Base-by-base conservation (phyloP, 2,329 filamentous ascomycete genomes). In the Calonectria honghensis region DNA sequence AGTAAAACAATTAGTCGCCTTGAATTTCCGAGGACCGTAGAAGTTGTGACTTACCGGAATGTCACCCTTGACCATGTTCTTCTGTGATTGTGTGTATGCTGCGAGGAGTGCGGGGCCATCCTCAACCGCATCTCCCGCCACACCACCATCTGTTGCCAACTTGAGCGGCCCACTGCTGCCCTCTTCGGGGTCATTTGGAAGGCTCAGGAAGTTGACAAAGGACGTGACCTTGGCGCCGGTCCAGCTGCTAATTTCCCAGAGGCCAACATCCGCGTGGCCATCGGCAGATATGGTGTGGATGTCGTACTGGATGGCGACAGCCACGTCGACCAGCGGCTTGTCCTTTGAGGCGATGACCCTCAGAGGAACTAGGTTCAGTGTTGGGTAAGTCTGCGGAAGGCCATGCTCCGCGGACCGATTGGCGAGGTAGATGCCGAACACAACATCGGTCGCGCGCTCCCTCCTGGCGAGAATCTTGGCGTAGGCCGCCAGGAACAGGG, bases 351-450 rank as follows among this genome's bases (percentile, higher is more conserved):
- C 35, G 7, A 77, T 81, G 2, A 97, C 89, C 14, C 89, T 88
- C 0, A 98, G 84, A 0, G 96, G 95, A 2, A 98, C 89, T 5
- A 98, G 88, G 77, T 94, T 96, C 27, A 98, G 88, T 0, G 95
- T 97, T 0, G 96, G 96, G 39, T 91, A 93, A 0, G 89, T 85
- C 0, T 78, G 77, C 0, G 86, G 82, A 2, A 90, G 85, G 1
- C 92, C 82, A 4, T 88, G 85, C 4, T 89, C 85, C 11, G 89
- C 84, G 0, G 90, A 89, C 67, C 95, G 91, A 82, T 97, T 98
- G 52, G 95, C 94, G 11, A 98, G 90, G 83, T 98, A 98, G 29
- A 98, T 85, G 2, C 96, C 96, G 66, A 98, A 89, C 0, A 95
- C 85, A 2, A 94, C 76, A n/a, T 61, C 50, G 18, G 41, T n/a